These are phyloP conservation scores for Verticillium zaregamsianum DNA, from an alignment of 2,329 filamentous ascomycete species.

Conservation along the genomic window DNA sequence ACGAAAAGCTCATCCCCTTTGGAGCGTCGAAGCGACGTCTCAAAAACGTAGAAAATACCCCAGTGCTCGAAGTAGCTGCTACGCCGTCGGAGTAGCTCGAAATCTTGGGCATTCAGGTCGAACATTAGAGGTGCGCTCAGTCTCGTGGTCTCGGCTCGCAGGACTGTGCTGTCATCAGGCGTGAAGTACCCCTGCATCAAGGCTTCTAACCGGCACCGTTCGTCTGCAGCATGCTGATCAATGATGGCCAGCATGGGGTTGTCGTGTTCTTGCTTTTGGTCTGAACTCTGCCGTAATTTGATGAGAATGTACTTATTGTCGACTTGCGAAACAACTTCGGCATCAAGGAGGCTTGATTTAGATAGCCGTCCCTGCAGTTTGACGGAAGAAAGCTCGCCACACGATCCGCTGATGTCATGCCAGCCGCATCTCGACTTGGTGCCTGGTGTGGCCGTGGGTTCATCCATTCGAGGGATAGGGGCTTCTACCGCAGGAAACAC, in stretches of 20 bases:
- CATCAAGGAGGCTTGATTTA: conserved; percentile 53
- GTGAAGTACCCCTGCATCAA: conserved; percentile 56
- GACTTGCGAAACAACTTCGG: conserved; percentile 73
- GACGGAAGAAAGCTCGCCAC: conserved; percentile 1
- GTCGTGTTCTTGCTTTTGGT: neutral
- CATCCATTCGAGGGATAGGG: conserved; percentile 37
- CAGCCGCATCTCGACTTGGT: conserved; percentile 15
- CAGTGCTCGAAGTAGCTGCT: conserved; percentile 60
- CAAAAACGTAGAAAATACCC: conserved; percentile 66
- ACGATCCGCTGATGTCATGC: neutral
- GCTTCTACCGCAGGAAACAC: conserved; percentile 55
- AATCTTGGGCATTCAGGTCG: conserved; percentile 59
- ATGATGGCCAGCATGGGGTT: conserved; percentile 66
- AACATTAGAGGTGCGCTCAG: conserved; percentile 58
- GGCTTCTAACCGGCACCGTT: conserved; percentile 74
- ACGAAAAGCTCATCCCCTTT: neutral
- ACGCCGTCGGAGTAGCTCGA: conserved; percentile 49
- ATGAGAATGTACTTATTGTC: conserved; percentile 85
- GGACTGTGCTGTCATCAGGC: neutral
- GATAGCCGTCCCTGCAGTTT: conserved; percentile 48
- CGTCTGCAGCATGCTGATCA: conserved; percentile 94
- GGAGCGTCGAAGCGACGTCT: neutral
- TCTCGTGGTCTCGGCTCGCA: conserved; percentile 24
- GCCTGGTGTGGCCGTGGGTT: conserved; percentile 3
- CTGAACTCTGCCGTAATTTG: conserved; percentile 26